Evolutionary conservation across 2,329 filamentous ascomycete genomes (phyloP).

Genomic region (Amauroascus niger): DNA sequence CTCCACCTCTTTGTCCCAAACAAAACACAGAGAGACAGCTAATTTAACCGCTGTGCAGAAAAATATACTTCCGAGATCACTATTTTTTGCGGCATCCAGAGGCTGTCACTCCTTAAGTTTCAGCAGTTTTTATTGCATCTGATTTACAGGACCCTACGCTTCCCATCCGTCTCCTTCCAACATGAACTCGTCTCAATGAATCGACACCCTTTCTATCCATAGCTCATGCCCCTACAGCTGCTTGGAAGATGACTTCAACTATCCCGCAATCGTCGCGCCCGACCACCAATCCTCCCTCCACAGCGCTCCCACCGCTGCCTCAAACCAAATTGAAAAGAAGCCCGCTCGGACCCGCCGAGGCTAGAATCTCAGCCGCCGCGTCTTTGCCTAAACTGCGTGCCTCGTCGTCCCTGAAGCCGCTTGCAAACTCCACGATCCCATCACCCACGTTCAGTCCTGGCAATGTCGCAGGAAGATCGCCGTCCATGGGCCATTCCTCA

Average conservation of each 20-base stretch:
- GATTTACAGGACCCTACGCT: not conserved
- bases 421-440: conserved; percentile 38
- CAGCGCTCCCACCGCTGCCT: conserved; percentile 64
- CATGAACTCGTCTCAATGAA: not conserved
- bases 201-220: not conserved
- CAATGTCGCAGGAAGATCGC: conserved; percentile 45
- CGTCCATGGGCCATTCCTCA: conserved; percentile 46
- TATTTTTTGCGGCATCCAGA: not conserved
- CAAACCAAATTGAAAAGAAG: conserved; percentile 62
- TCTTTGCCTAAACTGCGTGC: conserved; percentile 48
- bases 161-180: not conserved
- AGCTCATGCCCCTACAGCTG: not conserved
- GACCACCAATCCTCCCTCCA: conserved; percentile 56
- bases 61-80: not conserved
- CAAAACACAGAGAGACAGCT: no score
- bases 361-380: conserved; percentile 28
- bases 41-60: no score
- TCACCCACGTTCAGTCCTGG: conserved; percentile 42
- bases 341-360: conserved; percentile 41
- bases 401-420: conserved; percentile 46
- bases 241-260: conserved; percentile 46
- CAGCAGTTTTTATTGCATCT: not conserved
- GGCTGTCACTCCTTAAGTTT: not conserved
- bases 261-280: conserved; percentile 56
- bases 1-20: no score